Conservation (phyloP, 345 rosid species). For the Melaleuca quinquenervia region DNA sequence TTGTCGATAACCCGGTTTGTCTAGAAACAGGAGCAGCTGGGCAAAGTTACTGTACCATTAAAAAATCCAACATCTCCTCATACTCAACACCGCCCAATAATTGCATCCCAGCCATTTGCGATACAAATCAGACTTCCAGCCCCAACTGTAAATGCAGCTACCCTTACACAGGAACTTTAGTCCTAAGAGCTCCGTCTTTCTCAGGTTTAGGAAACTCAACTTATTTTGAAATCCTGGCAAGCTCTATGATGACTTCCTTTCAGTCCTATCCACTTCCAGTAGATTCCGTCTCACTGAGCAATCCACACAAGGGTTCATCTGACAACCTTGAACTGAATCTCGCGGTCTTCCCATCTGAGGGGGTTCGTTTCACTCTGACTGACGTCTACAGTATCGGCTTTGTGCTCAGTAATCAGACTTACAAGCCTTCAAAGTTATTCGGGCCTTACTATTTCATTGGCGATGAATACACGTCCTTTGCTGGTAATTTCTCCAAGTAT, state of each 20-base stretch:
- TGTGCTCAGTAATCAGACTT: slow-evolving; percentile 50
- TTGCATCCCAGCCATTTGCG: slow-evolving; percentile 33
- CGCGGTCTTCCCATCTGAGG: slow-evolving; percentile 37
- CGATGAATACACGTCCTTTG: slow-evolving; percentile 19
- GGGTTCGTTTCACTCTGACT: slow-evolving; percentile 35
- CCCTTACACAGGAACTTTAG: slow-evolving; percentile 54
- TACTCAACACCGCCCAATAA: slow-evolving; percentile 29
- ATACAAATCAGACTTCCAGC: slow-evolving; percentile 27
- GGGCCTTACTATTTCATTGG: slow-evolving; percentile 59
- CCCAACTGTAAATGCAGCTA: slow-evolving; percentile 51
- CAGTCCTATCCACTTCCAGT: slow-evolving; percentile 35
- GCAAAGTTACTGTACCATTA: slow-evolving; percentile 26
- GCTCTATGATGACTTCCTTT: slow-evolving; percentile 9
- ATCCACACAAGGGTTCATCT: slow-evolving; percentile 35
- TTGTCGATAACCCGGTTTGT: slow-evolving; percentile 56
- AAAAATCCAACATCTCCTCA: slow-evolving; percentile 8
- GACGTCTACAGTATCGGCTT: slow-evolving; percentile 30
- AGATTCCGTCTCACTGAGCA: slow-evolving; percentile 42
- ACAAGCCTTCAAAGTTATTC: slow-evolving; percentile 38
- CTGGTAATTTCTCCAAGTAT: slow-evolving; percentile 27
- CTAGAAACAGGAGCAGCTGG: slow-evolving; percentile 12
- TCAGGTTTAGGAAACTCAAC: slow-evolving; percentile 35
- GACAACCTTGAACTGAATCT: slow-evolving; percentile 37
- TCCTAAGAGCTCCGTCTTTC: slow-evolving; percentile 59
- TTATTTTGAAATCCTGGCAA: slow-evolving; percentile 22